Evolutionary conservation across 495 filamentous ascomycete species (phyloP).

Genomic region (Tuber magnatum): DNA sequence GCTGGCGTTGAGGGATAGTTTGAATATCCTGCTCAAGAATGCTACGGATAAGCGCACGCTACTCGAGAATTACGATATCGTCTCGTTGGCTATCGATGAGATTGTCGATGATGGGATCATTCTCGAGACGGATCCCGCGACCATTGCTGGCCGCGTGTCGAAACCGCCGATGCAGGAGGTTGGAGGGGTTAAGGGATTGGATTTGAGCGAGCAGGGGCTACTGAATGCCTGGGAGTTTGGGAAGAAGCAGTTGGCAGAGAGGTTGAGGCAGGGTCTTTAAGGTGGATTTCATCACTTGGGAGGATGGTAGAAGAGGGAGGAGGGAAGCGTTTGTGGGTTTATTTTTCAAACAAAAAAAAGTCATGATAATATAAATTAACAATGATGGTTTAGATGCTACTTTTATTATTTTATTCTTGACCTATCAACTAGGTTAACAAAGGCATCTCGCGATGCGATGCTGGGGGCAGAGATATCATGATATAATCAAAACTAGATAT

Average conservation of each 20-base stretch:
- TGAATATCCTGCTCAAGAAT: conserved; percentile 90
- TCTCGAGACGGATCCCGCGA: conserved; percentile 88
- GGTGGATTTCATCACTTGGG: background rate
- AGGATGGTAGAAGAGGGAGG: background rate
- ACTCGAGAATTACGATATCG: conserved; percentile 93
- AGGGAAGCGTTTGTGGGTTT: background rate
- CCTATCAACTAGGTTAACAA: too few species aligned
- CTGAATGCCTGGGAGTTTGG: conserved; percentile 93
- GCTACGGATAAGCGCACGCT: conserved; percentile 95
- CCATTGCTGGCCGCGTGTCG: conserved; percentile 84
- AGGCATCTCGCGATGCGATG: too few species aligned
- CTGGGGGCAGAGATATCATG: background rate
- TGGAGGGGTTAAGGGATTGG: conserved; percentile 79
- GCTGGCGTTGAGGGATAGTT: conserved; percentile 74
- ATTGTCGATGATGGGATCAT: conserved; percentile 95
- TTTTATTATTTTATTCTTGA: too few species aligned
- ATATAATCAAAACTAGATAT: background rate
- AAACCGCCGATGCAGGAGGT: conserved; percentile 85
- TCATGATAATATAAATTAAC: background rate
- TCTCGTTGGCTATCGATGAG: conserved; percentile 89
- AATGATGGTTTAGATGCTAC: background rate
- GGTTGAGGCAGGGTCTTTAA: conserved; percentile 64
- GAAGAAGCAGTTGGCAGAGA: conserved; percentile 82
- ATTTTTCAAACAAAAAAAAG: background rate
- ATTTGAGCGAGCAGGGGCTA: conserved; percentile 91